Conservation (phyloP, 2,329 filamentous ascomycete species). For the Apiospora malaysiana region DNA sequence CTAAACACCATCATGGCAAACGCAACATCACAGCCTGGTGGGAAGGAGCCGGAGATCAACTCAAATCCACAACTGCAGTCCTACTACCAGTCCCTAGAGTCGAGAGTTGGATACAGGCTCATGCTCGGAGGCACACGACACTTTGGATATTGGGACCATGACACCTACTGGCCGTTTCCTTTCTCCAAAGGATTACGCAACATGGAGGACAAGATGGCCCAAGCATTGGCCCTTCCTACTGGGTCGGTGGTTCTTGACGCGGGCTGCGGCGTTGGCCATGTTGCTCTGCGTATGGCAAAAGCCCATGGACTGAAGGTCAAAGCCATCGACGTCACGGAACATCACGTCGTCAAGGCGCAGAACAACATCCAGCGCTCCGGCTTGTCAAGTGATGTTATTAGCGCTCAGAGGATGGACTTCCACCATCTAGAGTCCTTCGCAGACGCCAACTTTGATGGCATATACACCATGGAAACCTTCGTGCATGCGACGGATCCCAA, state of each 20-base stretch:
- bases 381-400: constrained; percentile 43
- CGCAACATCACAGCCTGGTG: not conserved
- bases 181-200: constrained; percentile 46
- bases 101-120: constrained; percentile 48
- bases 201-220: constrained; percentile 57
- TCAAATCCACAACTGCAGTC: constrained; percentile 46
- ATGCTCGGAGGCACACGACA: constrained; percentile 55
- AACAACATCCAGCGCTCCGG: constrained; percentile 44
- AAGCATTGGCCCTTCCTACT: constrained; percentile 42
- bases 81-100: constrained; percentile 54
- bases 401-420: constrained; percentile 53
- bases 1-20: not conserved
- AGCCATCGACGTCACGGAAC: constrained; percentile 55
- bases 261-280: constrained; percentile 55
- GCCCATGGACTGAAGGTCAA: constrained; percentile 46
- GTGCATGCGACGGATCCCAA: constrained; percentile 57
- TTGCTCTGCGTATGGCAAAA: constrained; percentile 54
- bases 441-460: constrained; percentile 50
- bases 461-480: constrained; percentile 63
- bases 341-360: constrained; percentile 51
- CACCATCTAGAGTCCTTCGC: constrained; percentile 52
- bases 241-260: constrained; percentile 57
- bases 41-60: constrained; percentile 40
- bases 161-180: constrained; percentile 55
- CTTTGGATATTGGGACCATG: constrained; percentile 55